Evolutionary conservation across 169 alveolate genomes (phyloP).

Genomic region (Plasmodium coatneyi): DNA sequence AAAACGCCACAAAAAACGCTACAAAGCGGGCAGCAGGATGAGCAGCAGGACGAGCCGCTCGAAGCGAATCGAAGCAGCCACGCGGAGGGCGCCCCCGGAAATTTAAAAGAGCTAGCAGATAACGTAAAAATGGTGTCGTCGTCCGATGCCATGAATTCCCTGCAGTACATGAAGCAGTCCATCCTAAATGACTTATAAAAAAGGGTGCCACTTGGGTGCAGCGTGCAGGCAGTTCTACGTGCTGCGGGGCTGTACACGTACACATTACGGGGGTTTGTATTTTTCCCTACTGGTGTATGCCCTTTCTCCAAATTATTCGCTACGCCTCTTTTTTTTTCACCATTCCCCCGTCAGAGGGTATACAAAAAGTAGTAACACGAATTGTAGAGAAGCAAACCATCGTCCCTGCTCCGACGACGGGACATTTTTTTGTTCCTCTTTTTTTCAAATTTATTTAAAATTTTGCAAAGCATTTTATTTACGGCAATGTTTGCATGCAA

Average conservation of each 20-base stretch:
- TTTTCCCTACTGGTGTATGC: not conserved
- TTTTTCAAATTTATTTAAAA: constrained; percentile 34
- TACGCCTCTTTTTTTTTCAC: not conserved
- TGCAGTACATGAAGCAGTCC: constrained; percentile 63
- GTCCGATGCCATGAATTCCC: constrained; percentile 56
- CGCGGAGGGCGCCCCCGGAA: constrained; percentile 9
- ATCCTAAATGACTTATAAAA: constrained; percentile 71
- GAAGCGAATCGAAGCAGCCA: not conserved
- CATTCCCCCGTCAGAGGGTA: not conserved
- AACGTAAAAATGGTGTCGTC: constrained; percentile 66
- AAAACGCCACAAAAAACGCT: not conserved
- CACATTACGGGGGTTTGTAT: not conserved
- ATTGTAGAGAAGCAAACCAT: constrained; percentile 28
- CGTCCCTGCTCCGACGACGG: not conserved
- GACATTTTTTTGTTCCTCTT: not conserved
- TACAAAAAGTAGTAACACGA: constrained; percentile 42
- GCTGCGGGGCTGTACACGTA: not conserved
- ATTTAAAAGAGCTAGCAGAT: constrained; percentile 47
- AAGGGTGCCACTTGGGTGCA: not conserved
- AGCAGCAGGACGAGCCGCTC: not conserved
- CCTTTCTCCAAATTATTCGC: not conserved
- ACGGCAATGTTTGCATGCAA: constrained; percentile 52
- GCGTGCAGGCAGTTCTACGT: not conserved
- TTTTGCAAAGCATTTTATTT: constrained; percentile 33
- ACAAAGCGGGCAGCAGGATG: not conserved